Evolutionary conservation across 2,329 filamentous ascomycete genomes (phyloP).

Genomic region (Cytospora schulzeri): DNA sequence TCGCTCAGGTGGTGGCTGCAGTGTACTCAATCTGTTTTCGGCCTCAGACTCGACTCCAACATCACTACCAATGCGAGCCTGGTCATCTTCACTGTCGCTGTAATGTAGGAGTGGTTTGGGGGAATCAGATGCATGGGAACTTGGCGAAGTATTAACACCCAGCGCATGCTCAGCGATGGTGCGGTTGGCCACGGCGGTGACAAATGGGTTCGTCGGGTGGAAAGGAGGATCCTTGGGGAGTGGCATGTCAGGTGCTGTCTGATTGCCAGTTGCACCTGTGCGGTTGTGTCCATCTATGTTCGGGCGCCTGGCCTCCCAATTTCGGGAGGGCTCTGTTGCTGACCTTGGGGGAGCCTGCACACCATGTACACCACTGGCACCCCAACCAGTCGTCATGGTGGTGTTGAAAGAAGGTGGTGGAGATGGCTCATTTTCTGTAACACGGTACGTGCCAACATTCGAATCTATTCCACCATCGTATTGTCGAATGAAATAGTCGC

Average conservation of each 20-base stretch:
- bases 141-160: not conserved
- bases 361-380: not conserved
- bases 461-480: not conserved
- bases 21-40: constrained; percentile 1
- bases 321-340: not conserved
- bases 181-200: not conserved
- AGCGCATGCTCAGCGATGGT: not conserved
- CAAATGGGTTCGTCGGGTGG: not conserved
- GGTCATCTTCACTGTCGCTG: constrained; percentile 9
- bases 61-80: not conserved
- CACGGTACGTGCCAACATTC: not conserved
- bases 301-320: not conserved
- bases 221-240: constrained; percentile 12
- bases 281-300: not conserved
- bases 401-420: not conserved
- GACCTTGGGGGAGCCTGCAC: not conserved
- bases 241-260: not conserved
- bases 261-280: not conserved
- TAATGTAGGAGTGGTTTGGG: not conserved
- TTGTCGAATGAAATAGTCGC: not conserved
- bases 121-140: not conserved
- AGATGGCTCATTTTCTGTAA: not conserved
- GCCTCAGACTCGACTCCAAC: not conserved
- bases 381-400: not conserved
- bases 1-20: constrained; percentile 11